These are phyloP conservation scores for Oryza glumipatula DNA, from an alignment of 176 grass and related monocot species.

Conservation along the genomic window DNA sequence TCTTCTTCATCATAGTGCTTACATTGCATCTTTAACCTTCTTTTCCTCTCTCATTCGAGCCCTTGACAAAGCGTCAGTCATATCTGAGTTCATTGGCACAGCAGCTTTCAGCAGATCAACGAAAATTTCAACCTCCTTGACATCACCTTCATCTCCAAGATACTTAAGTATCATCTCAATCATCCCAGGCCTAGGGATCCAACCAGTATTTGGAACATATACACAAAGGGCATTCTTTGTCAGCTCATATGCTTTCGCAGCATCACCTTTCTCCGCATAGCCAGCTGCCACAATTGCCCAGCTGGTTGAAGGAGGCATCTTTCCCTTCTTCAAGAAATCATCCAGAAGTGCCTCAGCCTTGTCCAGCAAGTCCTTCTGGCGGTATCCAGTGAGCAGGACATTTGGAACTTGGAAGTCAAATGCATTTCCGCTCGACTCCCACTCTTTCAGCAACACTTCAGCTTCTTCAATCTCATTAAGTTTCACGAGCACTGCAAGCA, in stretches of 20 bases:
- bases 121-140: slow-evolving; percentile 67
- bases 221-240: slow-evolving; percentile 67
- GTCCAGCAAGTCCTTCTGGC: slow-evolving; percentile 58
- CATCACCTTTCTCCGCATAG: slow-evolving; percentile 61
- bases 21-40: slow-evolving; percentile 40
- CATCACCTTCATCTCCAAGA: slow-evolving; percentile 54
- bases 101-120: slow-evolving; percentile 63
- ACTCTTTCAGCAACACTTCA: slow-evolving; percentile 79
- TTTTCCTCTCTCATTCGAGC: slow-evolving; percentile 54
- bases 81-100: slow-evolving; percentile 56
- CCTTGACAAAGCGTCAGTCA: slow-evolving; percentile 65
- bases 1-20: slow-evolving; percentile 3
- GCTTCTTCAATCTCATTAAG: slow-evolving; percentile 67
- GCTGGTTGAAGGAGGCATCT: slow-evolving; percentile 60
- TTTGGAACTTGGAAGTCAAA: slow-evolving; percentile 69
- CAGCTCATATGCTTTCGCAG: slow-evolving; percentile 64
- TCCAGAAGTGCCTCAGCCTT: slow-evolving; percentile 66
- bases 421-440: slow-evolving; percentile 63
- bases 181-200: slow-evolving; percentile 57
- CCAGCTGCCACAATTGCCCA: slow-evolving; percentile 74
- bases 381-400: slow-evolving; percentile 69
- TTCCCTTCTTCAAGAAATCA: slow-evolving; percentile 62
- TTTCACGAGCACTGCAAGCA: slow-evolving; percentile 67
- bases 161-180: slow-evolving; percentile 67
- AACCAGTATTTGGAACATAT: slow-evolving; percentile 52